Conservation (phyloP, 805 yeast genomes). For the Kodamaea restingae region DNA sequence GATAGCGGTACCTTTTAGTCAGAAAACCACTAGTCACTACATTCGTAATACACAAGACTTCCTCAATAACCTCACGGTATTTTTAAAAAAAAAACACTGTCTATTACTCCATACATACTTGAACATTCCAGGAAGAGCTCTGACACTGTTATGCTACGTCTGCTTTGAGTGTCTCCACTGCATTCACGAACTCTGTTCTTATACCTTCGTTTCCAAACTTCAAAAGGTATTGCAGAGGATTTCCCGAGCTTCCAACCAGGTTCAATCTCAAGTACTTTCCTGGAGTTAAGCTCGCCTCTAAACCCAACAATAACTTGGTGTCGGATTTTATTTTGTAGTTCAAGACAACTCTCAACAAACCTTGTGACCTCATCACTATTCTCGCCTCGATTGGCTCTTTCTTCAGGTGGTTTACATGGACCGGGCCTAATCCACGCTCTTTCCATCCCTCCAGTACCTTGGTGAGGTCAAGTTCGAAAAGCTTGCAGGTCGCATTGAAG, state of each 20-base stretch:
- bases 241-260: constrained; percentile 54
- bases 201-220: constrained; percentile 62
- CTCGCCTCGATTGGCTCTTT: constrained; percentile 47
- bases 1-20: too few relatives aligned
- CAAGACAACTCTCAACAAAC: constrained; percentile 74
- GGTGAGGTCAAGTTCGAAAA: constrained; percentile 69
- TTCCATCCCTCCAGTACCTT: constrained; percentile 82
- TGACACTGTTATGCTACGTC: constrained; percentile 9
- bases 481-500: constrained; percentile 68
- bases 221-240: constrained; percentile 80
- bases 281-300: constrained; percentile 78
- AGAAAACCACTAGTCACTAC: too few relatives aligned
- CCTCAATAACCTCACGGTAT: too few relatives aligned
- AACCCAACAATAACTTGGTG: constrained; percentile 68
- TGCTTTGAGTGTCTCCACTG: constrained; percentile 37
- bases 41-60: too few relatives aligned
- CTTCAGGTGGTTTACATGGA: constrained; percentile 66
- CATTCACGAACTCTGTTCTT: constrained; percentile 55
- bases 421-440: constrained; percentile 85
- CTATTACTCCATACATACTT: neutral
- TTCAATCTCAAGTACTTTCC: constrained; percentile 80
- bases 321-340: constrained; percentile 65
- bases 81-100: neutral
- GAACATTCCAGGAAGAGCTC: too few relatives aligned
- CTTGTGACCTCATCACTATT: constrained; percentile 87